Conservation (phyloP, 108 stramenopile species). For the Nitzschia inconspicua region DNA sequence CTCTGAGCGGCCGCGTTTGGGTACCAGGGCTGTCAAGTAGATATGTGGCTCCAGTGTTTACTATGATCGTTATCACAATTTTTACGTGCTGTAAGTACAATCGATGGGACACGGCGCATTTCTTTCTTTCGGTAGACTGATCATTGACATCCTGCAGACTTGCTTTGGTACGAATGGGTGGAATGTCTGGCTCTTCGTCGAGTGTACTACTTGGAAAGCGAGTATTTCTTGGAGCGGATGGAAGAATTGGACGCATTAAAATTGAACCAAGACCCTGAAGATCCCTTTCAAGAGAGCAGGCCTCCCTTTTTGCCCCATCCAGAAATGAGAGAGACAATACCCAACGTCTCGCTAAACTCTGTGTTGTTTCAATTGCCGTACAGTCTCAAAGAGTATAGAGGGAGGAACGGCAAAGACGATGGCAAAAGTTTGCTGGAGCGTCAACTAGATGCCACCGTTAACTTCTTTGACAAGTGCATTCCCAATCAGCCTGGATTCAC, state of each 20-base stretch:
- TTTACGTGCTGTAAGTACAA: conserved; percentile 11
- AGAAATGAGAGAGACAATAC: conserved; percentile 82
- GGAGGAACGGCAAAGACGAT: neutral
- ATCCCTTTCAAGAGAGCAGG: neutral
- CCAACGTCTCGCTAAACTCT: conserved; percentile 72
- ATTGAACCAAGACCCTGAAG: neutral
- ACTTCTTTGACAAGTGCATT: conserved; percentile 81
- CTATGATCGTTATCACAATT: neutral
- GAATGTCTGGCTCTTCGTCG: conserved; percentile 66
- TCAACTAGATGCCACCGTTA: conserved; percentile 62
- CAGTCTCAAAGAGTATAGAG: neutral
- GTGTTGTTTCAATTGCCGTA: conserved; percentile 38
- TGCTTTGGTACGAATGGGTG: conserved; percentile 66
- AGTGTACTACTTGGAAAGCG: conserved; percentile 76
- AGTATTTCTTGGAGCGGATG: conserved; percentile 55
- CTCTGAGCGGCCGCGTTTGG: too few species aligned
- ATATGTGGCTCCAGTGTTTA: neutral
- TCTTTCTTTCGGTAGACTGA: neutral
- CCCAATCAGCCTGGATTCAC: conserved; percentile 80
- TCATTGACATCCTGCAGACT: conserved; percentile 12
- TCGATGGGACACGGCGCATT: neutral
- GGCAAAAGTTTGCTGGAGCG: conserved; percentile 41
- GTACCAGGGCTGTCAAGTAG: too few species aligned
- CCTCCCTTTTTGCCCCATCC: conserved; percentile 81
- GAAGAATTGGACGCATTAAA: conserved; percentile 40